phyloP scores from a whole-genome alignment of 257 asterid species.

The Cinchona pubescens region DNA sequence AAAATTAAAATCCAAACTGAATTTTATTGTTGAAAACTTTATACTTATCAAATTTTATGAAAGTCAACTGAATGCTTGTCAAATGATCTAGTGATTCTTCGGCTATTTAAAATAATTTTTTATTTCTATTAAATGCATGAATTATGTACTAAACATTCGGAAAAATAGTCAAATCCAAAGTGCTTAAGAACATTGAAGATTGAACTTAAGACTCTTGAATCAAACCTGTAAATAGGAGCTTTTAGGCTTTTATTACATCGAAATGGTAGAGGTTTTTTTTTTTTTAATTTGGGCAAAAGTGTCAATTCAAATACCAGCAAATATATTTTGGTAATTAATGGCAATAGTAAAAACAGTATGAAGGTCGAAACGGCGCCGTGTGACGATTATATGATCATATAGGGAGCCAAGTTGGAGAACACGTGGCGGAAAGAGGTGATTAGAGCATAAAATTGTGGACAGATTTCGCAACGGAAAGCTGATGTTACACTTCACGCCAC shows the following conservation, averaged over 20 bases:
- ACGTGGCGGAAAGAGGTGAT: constrained; percentile 11
- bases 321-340: too few species aligned
- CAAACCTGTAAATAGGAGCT: neutral
- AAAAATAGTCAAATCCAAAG: neutral
- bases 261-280: too few species aligned
- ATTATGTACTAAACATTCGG: neutral
- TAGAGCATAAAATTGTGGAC: constrained; percentile 5
- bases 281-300: neutral
- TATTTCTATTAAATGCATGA: neutral
- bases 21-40: too few species aligned
- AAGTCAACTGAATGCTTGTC: neutral
- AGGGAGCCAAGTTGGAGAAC: neutral
- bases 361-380: constrained; percentile 1
- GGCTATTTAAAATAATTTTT: neutral
- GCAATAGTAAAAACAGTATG: neutral
- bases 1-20: too few species aligned
- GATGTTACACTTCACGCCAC: constrained; percentile 24
- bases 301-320: too few species aligned
- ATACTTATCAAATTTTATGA: neutral
- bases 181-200: neutral
- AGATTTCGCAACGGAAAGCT: constrained; percentile 9
- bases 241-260: too few species aligned
- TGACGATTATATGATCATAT: neutral
- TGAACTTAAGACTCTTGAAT: neutral
- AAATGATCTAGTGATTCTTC: neutral